These are phyloP conservation scores for Talaromyces atroroseus DNA, from an alignment of 2,329 filamentous ascomycete species.

Conservation along the genomic window DNA sequence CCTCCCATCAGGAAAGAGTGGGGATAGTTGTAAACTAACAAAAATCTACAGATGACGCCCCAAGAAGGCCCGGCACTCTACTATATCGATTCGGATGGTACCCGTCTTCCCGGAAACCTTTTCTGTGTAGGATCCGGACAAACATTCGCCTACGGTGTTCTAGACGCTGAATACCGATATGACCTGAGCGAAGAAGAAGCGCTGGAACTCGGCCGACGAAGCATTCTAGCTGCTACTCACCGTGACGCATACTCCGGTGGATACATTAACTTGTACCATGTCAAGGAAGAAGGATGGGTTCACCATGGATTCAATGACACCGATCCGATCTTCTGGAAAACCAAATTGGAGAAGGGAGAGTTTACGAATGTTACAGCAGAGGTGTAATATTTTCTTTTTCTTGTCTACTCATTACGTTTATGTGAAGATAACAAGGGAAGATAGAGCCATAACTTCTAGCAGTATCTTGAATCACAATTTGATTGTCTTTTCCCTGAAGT, in stretches of 20 bases:
- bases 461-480: background rate
- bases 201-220: slow-evolving; percentile 81
- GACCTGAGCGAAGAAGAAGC: slow-evolving; percentile 83
- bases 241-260: slow-evolving; percentile 98
- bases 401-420: background rate
- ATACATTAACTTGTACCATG: slow-evolving; percentile 97
- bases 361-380: slow-evolving; percentile 90
- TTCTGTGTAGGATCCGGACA: slow-evolving; percentile 98
- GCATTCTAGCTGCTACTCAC: slow-evolving; percentile 93
- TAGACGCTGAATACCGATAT: slow-evolving; percentile 92
- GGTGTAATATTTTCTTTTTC: slow-evolving; percentile 37
- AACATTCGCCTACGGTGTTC: slow-evolving; percentile 96
- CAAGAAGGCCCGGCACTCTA: slow-evolving; percentile 96
- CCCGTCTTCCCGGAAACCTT: slow-evolving; percentile 83
- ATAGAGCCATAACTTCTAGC: background rate
- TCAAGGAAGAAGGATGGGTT: slow-evolving; percentile 98
- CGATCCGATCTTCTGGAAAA: slow-evolving; percentile 99
- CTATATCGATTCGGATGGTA: slow-evolving; percentile 98
- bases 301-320: slow-evolving; percentile 98
- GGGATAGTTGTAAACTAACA: slow-evolving; percentile 4
- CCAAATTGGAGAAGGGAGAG: slow-evolving; percentile 96
- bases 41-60: slow-evolving; percentile 42
- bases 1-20: slow-evolving; percentile 35
- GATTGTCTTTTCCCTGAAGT: background rate
- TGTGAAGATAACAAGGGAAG: background rate